Evolutionary conservation across 169 alveolate species (phyloP), one percentile per base, ranked within the genome.

Genomic region (Theileria equi): DNA sequence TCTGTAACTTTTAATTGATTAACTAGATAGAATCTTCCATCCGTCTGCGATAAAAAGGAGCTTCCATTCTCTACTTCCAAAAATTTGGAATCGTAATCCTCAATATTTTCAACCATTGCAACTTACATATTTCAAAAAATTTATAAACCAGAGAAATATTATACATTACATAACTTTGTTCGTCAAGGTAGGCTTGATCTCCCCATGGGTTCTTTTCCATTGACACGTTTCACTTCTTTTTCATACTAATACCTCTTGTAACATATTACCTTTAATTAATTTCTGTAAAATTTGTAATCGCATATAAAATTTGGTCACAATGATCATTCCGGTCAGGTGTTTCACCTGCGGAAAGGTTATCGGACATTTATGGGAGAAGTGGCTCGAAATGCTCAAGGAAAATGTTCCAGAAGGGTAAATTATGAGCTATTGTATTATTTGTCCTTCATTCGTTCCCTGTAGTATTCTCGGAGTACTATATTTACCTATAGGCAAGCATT

Each of bases 271-370:
- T 49, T 4, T 10, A 11, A 28, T 10, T 10, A 13, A 49, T 49
- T 49, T 17, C 13, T 11, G n/a, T 17, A 28, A 35, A 49, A 2
- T n/a, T 4, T 11, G n/a, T 49, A 11, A 36, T 36, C 10, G 45
- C 10, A 11, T 36, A 11, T 36, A 36, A 36, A 36, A 11, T 11
- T 36, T 36, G 13, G 19, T 36, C 19, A 8, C 3, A 40, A 97
- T 97, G 99, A 97, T 97, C 68, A 95, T 97, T 59, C 99, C 99
- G 11, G 94, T 97, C 35, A 92, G 99, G 63, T 97, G 99, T 73
- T 97, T 96, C 90, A 96, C 99, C 23, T 97, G 99, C 72, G 99
- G 99, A 32, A 96, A 95, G 91, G 98, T 97, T 54, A 96, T 96
- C 23, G 99, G 98, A 7, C 96, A 97, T 82, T 89, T 95, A 73